Conservation (phyloP, 441 rosid species). For the Gossypium trilobum region DNA sequence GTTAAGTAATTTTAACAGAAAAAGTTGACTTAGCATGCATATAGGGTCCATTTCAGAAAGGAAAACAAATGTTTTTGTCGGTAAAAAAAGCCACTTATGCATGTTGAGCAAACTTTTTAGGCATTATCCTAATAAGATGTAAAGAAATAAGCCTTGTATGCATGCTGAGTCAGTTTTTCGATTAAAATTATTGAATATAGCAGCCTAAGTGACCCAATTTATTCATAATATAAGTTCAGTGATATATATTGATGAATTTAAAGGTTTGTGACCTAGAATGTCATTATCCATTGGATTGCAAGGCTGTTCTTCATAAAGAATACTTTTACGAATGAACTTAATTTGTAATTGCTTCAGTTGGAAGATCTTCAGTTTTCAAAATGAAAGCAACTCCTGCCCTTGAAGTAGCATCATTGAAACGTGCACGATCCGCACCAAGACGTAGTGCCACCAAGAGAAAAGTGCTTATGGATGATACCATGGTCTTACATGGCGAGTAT, state of each 20-base stretch:
- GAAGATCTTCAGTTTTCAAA: conserved; percentile 73
- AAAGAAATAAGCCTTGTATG: background rate
- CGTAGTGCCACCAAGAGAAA: conserved; percentile 70
- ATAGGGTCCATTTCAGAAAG: background rate
- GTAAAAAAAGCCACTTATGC: background rate
- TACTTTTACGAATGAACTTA: background rate
- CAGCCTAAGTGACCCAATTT: background rate
- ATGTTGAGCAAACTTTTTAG: background rate
- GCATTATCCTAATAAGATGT: background rate
- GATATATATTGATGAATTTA: background rate
- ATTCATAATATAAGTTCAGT: background rate
- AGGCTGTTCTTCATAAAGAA: background rate
- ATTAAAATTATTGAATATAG: background rate
- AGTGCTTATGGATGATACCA: conserved; percentile 82
- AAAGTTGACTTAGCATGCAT: background rate
- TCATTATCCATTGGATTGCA: background rate
- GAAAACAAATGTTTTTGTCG: background rate
- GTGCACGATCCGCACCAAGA: conserved; percentile 46
- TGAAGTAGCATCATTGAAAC: conserved; percentile 57
- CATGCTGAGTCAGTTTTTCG: background rate
- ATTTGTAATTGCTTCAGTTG: conserved; percentile 43
- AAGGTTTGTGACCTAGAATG: background rate
- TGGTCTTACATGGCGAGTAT: conserved; percentile 99
- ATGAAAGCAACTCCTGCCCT: conserved; percentile 66
- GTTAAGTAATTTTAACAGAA: background rate